These are phyloP conservation scores for Alternaria sp. DNA, from an alignment of 2,329 filamentous ascomycete genomes.

Conservation along the genomic window DNA sequence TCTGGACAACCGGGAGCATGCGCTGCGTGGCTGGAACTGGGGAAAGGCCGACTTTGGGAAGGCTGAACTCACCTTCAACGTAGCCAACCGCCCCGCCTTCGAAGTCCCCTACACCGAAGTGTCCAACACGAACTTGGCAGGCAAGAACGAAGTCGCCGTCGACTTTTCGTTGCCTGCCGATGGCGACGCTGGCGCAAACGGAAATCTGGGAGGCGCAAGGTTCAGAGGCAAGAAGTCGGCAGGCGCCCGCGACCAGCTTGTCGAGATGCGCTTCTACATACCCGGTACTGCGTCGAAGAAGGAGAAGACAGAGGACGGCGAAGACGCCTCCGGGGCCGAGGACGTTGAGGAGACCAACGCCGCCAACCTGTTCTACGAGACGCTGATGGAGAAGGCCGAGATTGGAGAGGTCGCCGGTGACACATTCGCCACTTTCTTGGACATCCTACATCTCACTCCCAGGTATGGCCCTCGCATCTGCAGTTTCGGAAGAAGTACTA, in stretches of 20 bases:
- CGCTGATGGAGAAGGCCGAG: slow-evolving; percentile 96
- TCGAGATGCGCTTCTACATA: slow-evolving; percentile 99
- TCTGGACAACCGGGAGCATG: slow-evolving; percentile 91
- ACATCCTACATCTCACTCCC: slow-evolving; percentile 95
- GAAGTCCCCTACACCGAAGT: slow-evolving; percentile 98
- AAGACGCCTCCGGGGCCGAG: slow-evolving; percentile 63
- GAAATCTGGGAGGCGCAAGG: slow-evolving; percentile 73
- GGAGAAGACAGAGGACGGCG: slow-evolving; percentile 74
- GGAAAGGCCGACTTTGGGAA: slow-evolving; percentile 97
- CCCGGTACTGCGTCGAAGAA: slow-evolving; percentile 80
- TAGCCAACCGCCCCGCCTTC: slow-evolving; percentile 94
- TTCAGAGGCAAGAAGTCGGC: slow-evolving; percentile 87
- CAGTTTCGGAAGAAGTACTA: slow-evolving; percentile 7
- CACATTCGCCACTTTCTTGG: slow-evolving; percentile 95
- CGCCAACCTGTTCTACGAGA: slow-evolving; percentile 97
- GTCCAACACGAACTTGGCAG: slow-evolving; percentile 95
- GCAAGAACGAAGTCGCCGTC: slow-evolving; percentile 96
- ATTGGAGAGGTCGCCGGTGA: slow-evolving; percentile 99
- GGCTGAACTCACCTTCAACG: slow-evolving; percentile 93
- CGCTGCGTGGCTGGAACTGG: slow-evolving; percentile 98
- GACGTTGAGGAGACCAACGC: slow-evolving; percentile 85
- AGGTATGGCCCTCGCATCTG: slow-evolving; percentile 62
- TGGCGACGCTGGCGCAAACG: slow-evolving; percentile 75
- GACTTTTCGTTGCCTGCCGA: slow-evolving; percentile 84
- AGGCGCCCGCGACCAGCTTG: slow-evolving; percentile 87